phyloP scores from a whole-genome alignment of 805 yeast genomes.

The Blastobotrys mokoenaii region DNA sequence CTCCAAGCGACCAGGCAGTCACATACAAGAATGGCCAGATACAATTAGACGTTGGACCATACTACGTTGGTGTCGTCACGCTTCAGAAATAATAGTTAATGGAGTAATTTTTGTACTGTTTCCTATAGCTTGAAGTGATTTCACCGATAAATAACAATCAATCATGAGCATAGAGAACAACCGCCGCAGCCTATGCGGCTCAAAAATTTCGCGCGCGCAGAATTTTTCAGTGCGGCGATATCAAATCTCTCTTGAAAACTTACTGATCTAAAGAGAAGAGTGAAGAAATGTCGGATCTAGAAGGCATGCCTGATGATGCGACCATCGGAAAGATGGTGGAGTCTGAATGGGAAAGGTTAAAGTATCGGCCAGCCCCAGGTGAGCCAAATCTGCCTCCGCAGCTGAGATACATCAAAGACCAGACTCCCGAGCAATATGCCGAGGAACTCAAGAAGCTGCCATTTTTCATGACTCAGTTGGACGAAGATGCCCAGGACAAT shows the following conservation, averaged over 20 bases:
- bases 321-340: not conserved
- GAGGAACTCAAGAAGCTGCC: slow-evolving; percentile 77
- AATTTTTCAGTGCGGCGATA: too few species aligned
- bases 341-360: not conserved
- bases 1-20: not conserved
- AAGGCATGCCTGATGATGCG: too few species aligned
- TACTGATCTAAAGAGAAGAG: too few species aligned
- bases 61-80: not conserved
- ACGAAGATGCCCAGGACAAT: slow-evolving; percentile 63
- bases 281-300: too few species aligned
- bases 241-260: too few species aligned
- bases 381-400: slow-evolving; percentile 82
- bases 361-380: slow-evolving; percentile 40
- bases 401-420: slow-evolving; percentile 43
- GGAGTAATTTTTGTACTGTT: too few species aligned
- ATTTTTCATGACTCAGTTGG: slow-evolving; percentile 85
- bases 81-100: not conserved
- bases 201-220: too few species aligned
- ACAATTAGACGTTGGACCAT: not conserved
- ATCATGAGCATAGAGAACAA: too few species aligned
- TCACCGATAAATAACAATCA: too few species aligned
- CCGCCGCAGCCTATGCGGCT: too few species aligned
- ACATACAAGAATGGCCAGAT: not conserved
- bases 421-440: slow-evolving; percentile 64
- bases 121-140: too few species aligned